A percentile compares a stretch with the other conserved stretches of the same genome.
Conservation (phyloP, 2,329 filamentous ascomycete species). For the Alternaria longipes region DNA sequence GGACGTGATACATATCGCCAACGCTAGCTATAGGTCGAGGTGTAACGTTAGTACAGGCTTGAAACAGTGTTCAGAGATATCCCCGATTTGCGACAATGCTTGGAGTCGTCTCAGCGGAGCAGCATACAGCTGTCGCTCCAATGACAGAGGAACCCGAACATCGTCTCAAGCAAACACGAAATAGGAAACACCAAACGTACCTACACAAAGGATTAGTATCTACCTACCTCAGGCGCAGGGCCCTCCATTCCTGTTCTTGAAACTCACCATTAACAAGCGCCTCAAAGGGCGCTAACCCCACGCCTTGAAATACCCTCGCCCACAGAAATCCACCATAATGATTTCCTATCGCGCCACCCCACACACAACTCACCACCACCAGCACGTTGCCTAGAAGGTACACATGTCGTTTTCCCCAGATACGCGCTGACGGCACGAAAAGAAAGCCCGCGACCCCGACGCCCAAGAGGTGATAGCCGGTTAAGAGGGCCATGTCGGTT, state of each 20-base stretch:
- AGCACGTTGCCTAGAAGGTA: constrained; percentile 81
- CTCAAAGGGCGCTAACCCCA: constrained; percentile 89
- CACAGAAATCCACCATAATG: constrained; percentile 78
- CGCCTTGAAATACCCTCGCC: constrained; percentile 84
- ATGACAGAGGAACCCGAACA: neutral
- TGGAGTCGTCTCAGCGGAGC: neutral
- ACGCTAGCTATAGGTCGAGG: neutral
- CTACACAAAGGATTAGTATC: neutral
- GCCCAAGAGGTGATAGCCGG: constrained; percentile 86
- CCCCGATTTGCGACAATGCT: neutral
- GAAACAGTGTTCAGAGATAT: neutral
- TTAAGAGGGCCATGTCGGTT: constrained; percentile 80
- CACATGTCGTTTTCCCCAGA: constrained; percentile 92
- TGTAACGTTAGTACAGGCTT: neutral
- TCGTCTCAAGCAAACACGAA: neutral
- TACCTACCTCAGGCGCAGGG: neutral
- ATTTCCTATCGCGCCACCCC: constrained; percentile 75
- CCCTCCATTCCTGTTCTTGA: neutral
- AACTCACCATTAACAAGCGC: constrained; percentile 88
- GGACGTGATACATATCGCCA: constrained; percentile 90
- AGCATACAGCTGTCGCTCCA: neutral
- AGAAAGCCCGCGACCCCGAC: constrained; percentile 83
- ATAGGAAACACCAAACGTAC: neutral
- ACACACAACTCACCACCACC: constrained; percentile 76
- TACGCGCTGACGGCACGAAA: constrained; percentile 84